Base-by-base conservation (phyloP, 768 basidiomycete species). In the Suillus tomentosus region DNA sequence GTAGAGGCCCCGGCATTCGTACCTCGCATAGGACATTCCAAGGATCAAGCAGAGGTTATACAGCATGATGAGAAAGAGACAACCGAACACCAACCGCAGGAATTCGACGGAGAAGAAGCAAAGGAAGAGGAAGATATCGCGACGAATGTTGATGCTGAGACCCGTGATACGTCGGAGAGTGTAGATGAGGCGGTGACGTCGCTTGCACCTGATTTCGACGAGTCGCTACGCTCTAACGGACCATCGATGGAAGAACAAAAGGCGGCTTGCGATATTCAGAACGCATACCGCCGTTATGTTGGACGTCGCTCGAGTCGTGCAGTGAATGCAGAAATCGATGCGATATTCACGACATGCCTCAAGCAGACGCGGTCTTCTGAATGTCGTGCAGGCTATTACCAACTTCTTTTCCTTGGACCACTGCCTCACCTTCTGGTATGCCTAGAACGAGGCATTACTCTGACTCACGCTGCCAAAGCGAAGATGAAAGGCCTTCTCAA, bases 361-460 rank as follows among this genome's bases (percentile, higher is more conserved):
- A 65, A 68, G 51, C 68, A 71, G 31, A 72, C 74, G 31, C 67
- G 65, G 48, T 66, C 62, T 8, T 72, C 74, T 36, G 60, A 62
- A 3, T 79, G 80, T 79, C 42, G 64, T 40, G 62, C 61, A 31
- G 67, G 65, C 6, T 64, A 62, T 19, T 83, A 85, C 64, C 75
- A 74, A 15, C 62, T 69, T 0, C 70, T 80, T 15, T 82, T 79
- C 67, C 69, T 73, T 6, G 73, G 73, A 57, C 72, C 73, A 19
- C 71, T 84, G 9, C 80, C 82, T 2, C 79, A 76, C 59, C 66
- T 84, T 36, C 69, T 82, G 3, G 65, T 80, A 2, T 81, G 78
- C 65, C 73, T 84, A 36, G 79, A 84, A 55, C 61, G 70, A n/a
- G 68, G 72, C 24, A 69, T 76, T 13, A 43, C 67, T 2, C 34